Base-by-base conservation (phyloP, 768 basidiomycete species). In the Mycena sanguinolenta region DNA sequence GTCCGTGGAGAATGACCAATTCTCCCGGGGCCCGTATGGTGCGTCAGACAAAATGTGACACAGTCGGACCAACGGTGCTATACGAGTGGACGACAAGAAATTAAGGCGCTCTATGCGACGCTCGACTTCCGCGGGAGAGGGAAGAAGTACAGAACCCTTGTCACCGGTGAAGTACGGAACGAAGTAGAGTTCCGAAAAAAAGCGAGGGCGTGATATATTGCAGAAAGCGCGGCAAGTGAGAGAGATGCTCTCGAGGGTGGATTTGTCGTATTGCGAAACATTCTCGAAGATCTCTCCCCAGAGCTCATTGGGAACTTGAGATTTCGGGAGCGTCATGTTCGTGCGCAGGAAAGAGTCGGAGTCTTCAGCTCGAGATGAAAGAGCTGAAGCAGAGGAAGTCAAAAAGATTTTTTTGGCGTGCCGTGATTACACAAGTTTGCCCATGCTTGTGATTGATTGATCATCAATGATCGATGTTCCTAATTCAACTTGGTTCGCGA, bases 231-330 rank as follows among this genome's bases (percentile, higher is more conserved):
- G 63, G 25, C 53, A 65, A n/a, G 30, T 25, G 39, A 57, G 46
- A 44, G 63, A 55, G 30, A 65, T 38, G 38, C 52, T 58, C 27
- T n/a, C 13, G 10, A 50, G 21, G n/a, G 46, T n/a, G 28, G 17
- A 34, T 2, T 16, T 27, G 42, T 58, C 57, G 16, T 55, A 42
- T 10, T 64, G 10, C 25, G 13, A 9, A 49, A 58, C 13, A 27
- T 65, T 38, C 42, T 28, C 13, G 16, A 58, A 27, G 1, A 58
- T 28, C 28, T 58, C 64, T 13, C 27, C 4, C 63, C 63, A 64
- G 19, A 64, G 53, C 28, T 64, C 63, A 19, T 64, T 55, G 14
- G 63, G 63, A 64, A 64, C n/a, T 42, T 39, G 58, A 10, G n/a
- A n/a, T n/a, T n/a, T n/a, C n/a, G n/a, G n/a, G n/a, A n/a, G n/a